Evolutionary conservation across 306 rosid genomes (phyloP).

Genomic region (Castanea crenata): DNA sequence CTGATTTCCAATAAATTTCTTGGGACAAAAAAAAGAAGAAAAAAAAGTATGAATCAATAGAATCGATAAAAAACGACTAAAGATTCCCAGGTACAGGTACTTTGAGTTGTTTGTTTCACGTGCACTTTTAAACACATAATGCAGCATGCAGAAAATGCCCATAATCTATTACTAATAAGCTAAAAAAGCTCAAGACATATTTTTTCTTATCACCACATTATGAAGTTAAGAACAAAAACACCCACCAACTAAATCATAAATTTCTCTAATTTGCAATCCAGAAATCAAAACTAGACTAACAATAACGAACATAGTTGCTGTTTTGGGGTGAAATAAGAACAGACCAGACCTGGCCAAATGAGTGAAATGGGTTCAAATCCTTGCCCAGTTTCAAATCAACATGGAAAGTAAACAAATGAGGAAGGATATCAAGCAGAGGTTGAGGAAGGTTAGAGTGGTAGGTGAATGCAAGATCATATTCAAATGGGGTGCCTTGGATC

Average conservation of each 20-base stretch:
- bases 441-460: conserved; percentile 52
- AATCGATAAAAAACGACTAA: not conserved
- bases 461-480: conserved; percentile 69
- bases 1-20: not conserved
- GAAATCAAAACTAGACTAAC: conserved; percentile 6
- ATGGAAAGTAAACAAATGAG: conserved; percentile 48
- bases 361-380: conserved; percentile 70
- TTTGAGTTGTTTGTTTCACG: not conserved
- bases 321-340: not conserved
- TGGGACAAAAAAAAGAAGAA: not conserved
- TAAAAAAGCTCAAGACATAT: too few species aligned
- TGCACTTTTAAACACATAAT: not conserved
- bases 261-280: not conserved
- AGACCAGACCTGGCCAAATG: conserved; percentile 64
- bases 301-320: not conserved
- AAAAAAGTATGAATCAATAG: not conserved
- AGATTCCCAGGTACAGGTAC: not conserved
- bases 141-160: too few species aligned
- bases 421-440: conserved; percentile 46
- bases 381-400: conserved; percentile 70
- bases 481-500: conserved; percentile 25
- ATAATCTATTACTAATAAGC: too few species aligned
- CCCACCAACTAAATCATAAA: not conserved
- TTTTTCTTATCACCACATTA: too few species aligned
- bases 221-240: too few species aligned